phyloP scores from a whole-genome alignment of 495 filamentous ascomycete genomes.

The Saxispiralis lemnorum region DNA sequence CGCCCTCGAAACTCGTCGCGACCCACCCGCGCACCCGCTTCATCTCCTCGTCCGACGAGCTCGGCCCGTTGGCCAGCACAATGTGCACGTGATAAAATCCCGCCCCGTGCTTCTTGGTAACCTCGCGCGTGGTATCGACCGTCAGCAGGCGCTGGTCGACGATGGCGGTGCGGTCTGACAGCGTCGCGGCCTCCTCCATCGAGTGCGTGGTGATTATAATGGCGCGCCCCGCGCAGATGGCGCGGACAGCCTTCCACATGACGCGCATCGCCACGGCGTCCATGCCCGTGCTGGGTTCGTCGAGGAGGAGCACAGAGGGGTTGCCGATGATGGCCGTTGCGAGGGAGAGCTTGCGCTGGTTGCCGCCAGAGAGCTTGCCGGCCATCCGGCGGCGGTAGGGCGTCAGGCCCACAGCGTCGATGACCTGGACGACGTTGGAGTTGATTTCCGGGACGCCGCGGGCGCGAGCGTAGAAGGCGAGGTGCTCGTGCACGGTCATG shows the following conservation, averaged over 20 bases:
- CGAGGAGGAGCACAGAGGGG: slow-evolving; percentile 51
- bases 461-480: slow-evolving; percentile 54
- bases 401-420: slow-evolving; percentile 25
- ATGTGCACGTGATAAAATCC: slow-evolving; percentile 46
- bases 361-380: slow-evolving; percentile 49
- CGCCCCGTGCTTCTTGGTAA: slow-evolving; percentile 42
- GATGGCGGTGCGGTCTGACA: slow-evolving; percentile 52
- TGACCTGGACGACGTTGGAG: slow-evolving; percentile 36
- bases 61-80: slow-evolving; percentile 51
- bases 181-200: slow-evolving; percentile 64
- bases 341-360: slow-evolving; percentile 53
- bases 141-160: slow-evolving; percentile 52
- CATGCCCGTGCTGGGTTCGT: slow-evolving; percentile 51
- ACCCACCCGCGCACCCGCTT: slow-evolving; percentile 44
- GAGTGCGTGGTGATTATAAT: slow-evolving; percentile 45
- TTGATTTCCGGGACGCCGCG: slow-evolving; percentile 45
- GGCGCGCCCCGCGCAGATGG: slow-evolving; percentile 38
- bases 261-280: slow-evolving; percentile 55
- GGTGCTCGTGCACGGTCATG: slow-evolving; percentile 57
- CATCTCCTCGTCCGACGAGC: slow-evolving; percentile 47
- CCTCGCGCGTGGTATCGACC: slow-evolving; percentile 40
- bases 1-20: slow-evolving; percentile 33
- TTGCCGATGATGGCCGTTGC: slow-evolving; percentile 63
- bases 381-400: slow-evolving; percentile 44
- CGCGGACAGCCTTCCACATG: slow-evolving; percentile 54